phyloP scores from a whole-genome alignment of 2,329 filamentous ascomycete genomes.

The Microsporum canis region DNA sequence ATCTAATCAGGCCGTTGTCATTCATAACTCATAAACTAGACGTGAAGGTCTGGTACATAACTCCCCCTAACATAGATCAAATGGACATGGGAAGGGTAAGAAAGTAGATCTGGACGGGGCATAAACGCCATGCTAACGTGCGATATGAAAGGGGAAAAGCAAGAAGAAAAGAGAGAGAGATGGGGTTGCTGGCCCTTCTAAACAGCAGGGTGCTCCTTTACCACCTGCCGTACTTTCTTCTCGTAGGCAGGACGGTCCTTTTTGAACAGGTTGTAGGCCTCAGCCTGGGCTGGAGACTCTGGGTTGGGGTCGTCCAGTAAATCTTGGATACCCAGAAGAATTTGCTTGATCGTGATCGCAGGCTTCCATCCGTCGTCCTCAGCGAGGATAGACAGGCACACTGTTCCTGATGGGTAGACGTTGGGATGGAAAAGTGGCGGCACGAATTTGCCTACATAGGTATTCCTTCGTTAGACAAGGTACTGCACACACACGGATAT shows the following conservation, averaged over 20 bases:
- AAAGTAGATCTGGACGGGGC: neutral
- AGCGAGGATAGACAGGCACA: conserved; percentile 93
- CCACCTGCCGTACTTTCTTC: conserved; percentile 71
- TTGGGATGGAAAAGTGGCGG: conserved; percentile 97
- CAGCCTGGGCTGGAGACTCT: conserved; percentile 89
- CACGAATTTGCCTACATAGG: conserved; percentile 70
- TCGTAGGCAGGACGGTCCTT: conserved; percentile 81
- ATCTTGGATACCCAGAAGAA: conserved; percentile 89
- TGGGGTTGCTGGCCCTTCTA: neutral
- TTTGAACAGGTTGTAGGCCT: conserved; percentile 95
- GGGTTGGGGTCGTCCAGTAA: conserved; percentile 93
- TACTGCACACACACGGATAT: neutral
- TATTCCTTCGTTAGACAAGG: neutral
- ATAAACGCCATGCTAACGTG: neutral
- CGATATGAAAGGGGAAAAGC: conserved; percentile 5
- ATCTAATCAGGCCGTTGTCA: neutral
- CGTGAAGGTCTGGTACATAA: neutral
- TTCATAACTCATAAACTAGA: neutral
- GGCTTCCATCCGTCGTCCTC: conserved; percentile 99
- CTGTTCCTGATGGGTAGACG: conserved; percentile 94
- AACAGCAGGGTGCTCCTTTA: conserved; percentile 76
- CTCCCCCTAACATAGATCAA: neutral
- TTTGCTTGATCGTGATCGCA: conserved; percentile 96
- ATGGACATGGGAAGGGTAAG: neutral
- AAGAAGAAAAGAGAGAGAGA: conserved; percentile 9